A percentile compares a stretch with the other conserved stretches of the same genome.
Conservation (phyloP, 225 moss, liverwort and hornwort genomes). For the Anthoceros angustus region DNA sequence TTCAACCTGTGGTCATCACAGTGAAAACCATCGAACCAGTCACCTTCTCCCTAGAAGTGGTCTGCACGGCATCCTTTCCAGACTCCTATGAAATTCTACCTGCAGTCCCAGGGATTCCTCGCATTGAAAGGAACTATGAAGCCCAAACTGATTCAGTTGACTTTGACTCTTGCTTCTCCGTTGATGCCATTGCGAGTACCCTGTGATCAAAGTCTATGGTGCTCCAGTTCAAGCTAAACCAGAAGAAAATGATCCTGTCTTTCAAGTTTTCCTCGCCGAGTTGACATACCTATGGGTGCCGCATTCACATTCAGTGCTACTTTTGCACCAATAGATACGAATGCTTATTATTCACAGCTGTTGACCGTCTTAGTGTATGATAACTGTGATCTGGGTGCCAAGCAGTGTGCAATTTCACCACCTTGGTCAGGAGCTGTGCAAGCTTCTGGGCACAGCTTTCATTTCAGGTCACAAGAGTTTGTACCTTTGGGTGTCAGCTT, state of each 20-base stretch:
- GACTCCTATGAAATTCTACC: slow-evolving; percentile 25
- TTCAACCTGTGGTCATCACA: background rate
- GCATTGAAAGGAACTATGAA: slow-evolving; percentile 27
- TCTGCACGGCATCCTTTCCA: background rate
- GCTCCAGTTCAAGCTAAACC: slow-evolving; percentile 10
- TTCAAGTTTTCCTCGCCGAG: slow-evolving; percentile 47
- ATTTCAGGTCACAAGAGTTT: slow-evolving; percentile 49
- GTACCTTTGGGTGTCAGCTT: slow-evolving; percentile 57
- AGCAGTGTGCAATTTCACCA: slow-evolving; percentile 50
- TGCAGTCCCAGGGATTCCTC: slow-evolving; percentile 24
- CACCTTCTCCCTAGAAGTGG: background rate
- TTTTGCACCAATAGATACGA: slow-evolving; percentile 42
- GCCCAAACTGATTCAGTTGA: slow-evolving; percentile 33
- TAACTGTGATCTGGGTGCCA: slow-evolving; percentile 34
- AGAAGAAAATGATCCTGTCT: slow-evolving; percentile 23
- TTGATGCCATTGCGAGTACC: slow-evolving; percentile 44
- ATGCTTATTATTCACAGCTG: slow-evolving; percentile 63
- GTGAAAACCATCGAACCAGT: background rate
- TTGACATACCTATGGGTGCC: slow-evolving; percentile 40
- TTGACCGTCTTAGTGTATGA: slow-evolving; percentile 55
- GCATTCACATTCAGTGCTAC: slow-evolving; percentile 54
- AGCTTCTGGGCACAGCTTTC: slow-evolving; percentile 49
- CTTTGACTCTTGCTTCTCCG: slow-evolving; percentile 20
- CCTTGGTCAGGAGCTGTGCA: slow-evolving; percentile 57
- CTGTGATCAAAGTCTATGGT: slow-evolving; percentile 30